Base-by-base conservation (phyloP, 768 basidiomycete species). In the Mycena epipterygia region DNA sequence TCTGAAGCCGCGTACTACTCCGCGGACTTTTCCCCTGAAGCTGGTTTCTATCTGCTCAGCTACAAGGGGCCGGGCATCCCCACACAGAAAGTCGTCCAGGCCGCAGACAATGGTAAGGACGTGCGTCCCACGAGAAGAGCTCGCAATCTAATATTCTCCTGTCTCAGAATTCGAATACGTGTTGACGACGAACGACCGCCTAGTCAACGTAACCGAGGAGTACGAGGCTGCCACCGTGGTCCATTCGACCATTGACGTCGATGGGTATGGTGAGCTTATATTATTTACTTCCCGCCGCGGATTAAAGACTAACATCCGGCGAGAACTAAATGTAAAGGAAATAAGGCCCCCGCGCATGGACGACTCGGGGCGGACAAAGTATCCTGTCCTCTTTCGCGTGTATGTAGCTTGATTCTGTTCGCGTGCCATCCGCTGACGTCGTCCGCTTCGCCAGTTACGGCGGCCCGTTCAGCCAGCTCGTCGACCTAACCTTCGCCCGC, bases 261-360 rank as follows among this genome's bases (percentile, higher is more conserved):
- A 96, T 75, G 95, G 93, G 32, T 93, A 92, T 78, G 94, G 95
- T 94, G 73, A 41, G 85, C 84, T 65, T 60, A 29, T n/a, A 62
- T 58, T 29, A 23, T 58, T 27, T 32, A 23, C 13, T 35, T 65
- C 39, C 59, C 46, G 12, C 68, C 64, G 61, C 52, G 55, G 57
- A 51, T 55, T 64, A 30, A 30, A 74, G 71, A 72, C 72, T 79
- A 68, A 76, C 64, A 59, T 64, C 69, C 56, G 65, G 25, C n/a
- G 33, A 96, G 95, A 95, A 76, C 83, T 98, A 64, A 98, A 98
- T 79, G 93, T 94, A 64, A 87, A 93, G 76, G 97, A 98, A 82
- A 88, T 97, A 74, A 89, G 95, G 19, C 98, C 98, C 21, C 95
- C 96, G 5, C 87, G 89, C 67, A 94, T 99, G 91, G 98, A 99